Base-by-base conservation (phyloP, 2,329 filamentous ascomycete species). In the Dactylella cylindrospora region DNA sequence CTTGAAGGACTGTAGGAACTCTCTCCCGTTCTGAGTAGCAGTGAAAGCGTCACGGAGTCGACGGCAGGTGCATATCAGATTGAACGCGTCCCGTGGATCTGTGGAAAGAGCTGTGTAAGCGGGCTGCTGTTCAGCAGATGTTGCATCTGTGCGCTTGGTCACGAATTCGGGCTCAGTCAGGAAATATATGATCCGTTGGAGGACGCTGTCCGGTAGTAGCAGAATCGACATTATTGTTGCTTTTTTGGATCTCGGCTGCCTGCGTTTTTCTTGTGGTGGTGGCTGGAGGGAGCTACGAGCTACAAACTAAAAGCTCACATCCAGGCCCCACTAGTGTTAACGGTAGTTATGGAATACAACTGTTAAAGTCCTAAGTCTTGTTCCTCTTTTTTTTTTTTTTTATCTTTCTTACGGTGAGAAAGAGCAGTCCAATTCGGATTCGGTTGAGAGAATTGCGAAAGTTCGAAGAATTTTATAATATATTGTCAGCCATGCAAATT, bases 231-330 rank as follows among this genome's bases (percentile, higher is more conserved):
- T 62, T 43, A 22, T 23, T 47, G 44, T 33, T 54, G 33, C 31
- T 38, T 39, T 54, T 54, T 62, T 44, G n/a, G n/a, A n/a, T n/a
- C 17, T 33, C 38, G 47, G 47, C 23, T 35, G 26, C 5, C 12
- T 35, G 45, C 49, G 26, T 43, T 47, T 43, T 40, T 36, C 22
- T 54, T 46, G 38, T 41, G 36, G 32, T 44, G 35, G 57, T 54
- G 49, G 57, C 45, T 23, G 49, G 49, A 52, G 35, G 29, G 44
- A 39, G 57, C 31, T 61, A 47, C 43, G 36, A 41, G n/a, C n/a
- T n/a, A n/a, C n/a, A n/a, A 54, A 49, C 57, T 62, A 62, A 62
- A 62, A 45, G 49, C 49, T 62, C 57, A 62, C 57, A 36, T 49
- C 50, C 46, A 50, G n/a, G n/a, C n/a, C n/a, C 54, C 33, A 47